A percentile compares a stretch with the other conserved stretches of the same genome.
Evolutionary conservation across 1,139 yeast species (phyloP).

Genomic region (Candida mesenterica): DNA sequence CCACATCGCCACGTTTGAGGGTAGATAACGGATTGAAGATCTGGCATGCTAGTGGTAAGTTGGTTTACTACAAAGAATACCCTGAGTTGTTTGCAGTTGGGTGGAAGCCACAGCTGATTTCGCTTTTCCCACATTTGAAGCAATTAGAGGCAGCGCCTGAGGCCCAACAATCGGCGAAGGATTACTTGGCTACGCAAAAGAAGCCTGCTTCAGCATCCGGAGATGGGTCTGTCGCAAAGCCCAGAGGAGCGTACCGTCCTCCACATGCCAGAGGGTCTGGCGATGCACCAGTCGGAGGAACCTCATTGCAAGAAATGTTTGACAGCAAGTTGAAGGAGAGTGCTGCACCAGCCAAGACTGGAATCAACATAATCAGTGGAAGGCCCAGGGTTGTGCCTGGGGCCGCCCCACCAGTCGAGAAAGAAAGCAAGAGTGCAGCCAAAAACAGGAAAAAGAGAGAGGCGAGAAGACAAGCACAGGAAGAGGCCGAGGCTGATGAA

Average conservation of each 20-base stretch:
- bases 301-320: conserved; percentile 59
- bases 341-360: conserved; percentile 22
- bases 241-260: conserved; percentile 90
- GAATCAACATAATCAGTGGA: conserved; percentile 22
- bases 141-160: conserved; percentile 57
- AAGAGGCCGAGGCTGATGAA: conserved; percentile 15
- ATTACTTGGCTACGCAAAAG: conserved; percentile 45
- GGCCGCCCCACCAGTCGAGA: conserved; percentile 39
- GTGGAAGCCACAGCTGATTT: conserved; percentile 80
- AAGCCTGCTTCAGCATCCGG: conserved; percentile 33
- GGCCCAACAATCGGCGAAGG: conserved; percentile 68
- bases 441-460: conserved; percentile 82
- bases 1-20: conserved; percentile 94
- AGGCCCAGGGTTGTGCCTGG: conserved; percentile 42
- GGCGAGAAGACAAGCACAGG: conserved; percentile 48
- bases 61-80: conserved; percentile 75
- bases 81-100: conserved; percentile 75
- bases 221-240: conserved; percentile 46
- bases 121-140: conserved; percentile 58
- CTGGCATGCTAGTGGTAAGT: conserved; percentile 89
- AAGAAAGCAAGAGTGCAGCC: conserved; percentile 62
- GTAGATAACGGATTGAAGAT: conserved; percentile 94
- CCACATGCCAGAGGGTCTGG: conserved; percentile 78
- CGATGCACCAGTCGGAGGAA: conserved; percentile 37
- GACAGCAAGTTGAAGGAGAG: conserved; percentile 24